Conservation (phyloP, 163 green algal genomes). For the Trebouxiophyceae sp. region DNA sequence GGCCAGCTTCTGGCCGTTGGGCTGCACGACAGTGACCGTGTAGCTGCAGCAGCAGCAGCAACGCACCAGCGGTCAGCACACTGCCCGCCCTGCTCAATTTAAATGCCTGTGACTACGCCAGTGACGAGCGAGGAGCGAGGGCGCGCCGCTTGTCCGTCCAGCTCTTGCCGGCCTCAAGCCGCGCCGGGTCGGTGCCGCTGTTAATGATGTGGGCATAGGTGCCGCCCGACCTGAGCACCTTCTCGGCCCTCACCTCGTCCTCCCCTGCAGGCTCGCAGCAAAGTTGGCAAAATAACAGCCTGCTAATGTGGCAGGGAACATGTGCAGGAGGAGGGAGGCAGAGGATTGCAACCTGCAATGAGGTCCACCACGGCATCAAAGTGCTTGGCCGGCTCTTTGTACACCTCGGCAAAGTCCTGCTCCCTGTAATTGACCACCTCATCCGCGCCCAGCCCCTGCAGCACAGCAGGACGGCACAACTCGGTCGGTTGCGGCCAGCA, state of each 20-base stretch:
- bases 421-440: slow-evolving; percentile 52
- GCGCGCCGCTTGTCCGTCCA: not conserved
- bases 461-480: too few species aligned
- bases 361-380: slow-evolving; percentile 16
- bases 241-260: not conserved
- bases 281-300: too few species aligned
- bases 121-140: too few species aligned
- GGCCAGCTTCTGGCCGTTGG: slow-evolving; percentile 6
- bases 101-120: too few species aligned
- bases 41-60: slow-evolving; percentile 1
- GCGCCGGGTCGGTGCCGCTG: not conserved
- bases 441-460: slow-evolving; percentile 41
- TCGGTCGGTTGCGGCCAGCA: too few species aligned
- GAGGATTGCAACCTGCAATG: slow-evolving; percentile 8
- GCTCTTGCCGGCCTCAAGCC: slow-evolving; percentile 3
- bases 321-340: slow-evolving; percentile 1
- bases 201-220: slow-evolving; percentile 3
- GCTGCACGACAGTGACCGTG: slow-evolving; percentile 2
- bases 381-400: slow-evolving; percentile 11
- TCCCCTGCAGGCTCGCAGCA: not conserved
- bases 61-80: too few species aligned
- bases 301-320: too few species aligned
- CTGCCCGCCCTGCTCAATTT: too few species aligned
- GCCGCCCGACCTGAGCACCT: not conserved
- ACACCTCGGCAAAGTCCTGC: slow-evolving; percentile 19